Evolutionary conservation across 2,329 filamentous ascomycete genomes (phyloP).

Genomic region (Lasiodiplodia sp.): DNA sequence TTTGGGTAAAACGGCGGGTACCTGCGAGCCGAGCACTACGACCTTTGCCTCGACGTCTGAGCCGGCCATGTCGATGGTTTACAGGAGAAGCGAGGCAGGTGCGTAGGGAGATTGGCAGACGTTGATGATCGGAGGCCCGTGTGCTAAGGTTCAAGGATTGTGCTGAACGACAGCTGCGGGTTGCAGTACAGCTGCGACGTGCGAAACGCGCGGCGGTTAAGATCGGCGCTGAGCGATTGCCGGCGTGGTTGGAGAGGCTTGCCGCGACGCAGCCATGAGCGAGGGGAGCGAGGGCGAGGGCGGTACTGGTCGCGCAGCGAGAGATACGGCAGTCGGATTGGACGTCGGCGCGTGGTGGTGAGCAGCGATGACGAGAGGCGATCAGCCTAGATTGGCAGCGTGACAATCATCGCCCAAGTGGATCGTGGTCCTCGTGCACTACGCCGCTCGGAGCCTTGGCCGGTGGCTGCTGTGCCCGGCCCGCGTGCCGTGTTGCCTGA

Average conservation of each 20-base stretch:
- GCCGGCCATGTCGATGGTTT: slow-evolving; percentile 27
- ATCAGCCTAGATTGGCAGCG: slow-evolving; percentile 26
- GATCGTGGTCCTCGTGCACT: slow-evolving; percentile 23
- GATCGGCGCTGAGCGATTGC: slow-evolving; percentile 19
- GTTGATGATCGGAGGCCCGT: slow-evolving; percentile 8
- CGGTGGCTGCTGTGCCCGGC: slow-evolving; percentile 3
- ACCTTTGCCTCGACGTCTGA: slow-evolving; percentile 79
- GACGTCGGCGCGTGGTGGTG: slow-evolving; percentile 18
- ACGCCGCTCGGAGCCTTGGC: slow-evolving; percentile 21
- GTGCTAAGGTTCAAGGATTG: slow-evolving; percentile 15
- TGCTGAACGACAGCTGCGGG: neutral
- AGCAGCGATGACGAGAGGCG: slow-evolving; percentile 26
- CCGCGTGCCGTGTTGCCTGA: slow-evolving; percentile 19
- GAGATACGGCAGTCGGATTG: slow-evolving; percentile 12
- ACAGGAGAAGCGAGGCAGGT: slow-evolving; percentile 21
- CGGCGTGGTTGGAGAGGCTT: slow-evolving; percentile 2
- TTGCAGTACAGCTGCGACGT: slow-evolving; percentile 20
- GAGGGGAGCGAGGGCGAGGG: neutral
- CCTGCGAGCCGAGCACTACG: slow-evolving; percentile 77
- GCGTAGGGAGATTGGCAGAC: slow-evolving; percentile 6
- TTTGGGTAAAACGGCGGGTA: slow-evolving; percentile 71
- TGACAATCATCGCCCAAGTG: slow-evolving; percentile 22
- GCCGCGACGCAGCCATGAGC: slow-evolving; percentile 19
- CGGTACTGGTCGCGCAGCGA: slow-evolving; percentile 6
- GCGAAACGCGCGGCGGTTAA: slow-evolving; percentile 25